Conservation (phyloP, 352 stramenopile genomes). For the Globisporangium orthogonon region DNA sequence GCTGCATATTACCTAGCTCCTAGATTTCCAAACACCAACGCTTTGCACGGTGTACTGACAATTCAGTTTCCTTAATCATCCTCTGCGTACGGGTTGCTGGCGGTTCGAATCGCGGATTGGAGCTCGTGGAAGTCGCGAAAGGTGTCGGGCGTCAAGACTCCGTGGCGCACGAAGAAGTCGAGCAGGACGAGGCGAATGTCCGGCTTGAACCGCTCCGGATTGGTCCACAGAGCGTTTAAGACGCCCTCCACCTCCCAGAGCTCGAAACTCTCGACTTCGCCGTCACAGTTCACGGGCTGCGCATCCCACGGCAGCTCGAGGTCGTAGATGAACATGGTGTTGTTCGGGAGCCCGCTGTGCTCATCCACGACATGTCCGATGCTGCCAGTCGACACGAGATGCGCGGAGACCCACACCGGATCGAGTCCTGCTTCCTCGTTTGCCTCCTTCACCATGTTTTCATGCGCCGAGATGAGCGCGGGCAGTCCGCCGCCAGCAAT, state of each 20-base stretch:
- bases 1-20: constrained; percentile 6
- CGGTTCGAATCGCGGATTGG: constrained; percentile 24
- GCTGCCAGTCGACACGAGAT: constrained; percentile 34
- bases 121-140: constrained; percentile 40
- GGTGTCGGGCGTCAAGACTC: constrained; percentile 52
- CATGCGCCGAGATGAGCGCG: constrained; percentile 30
- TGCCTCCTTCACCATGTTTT: constrained; percentile 75
- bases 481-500: constrained; percentile 59
- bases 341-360: constrained; percentile 49
- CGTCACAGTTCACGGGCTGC: constrained; percentile 37
- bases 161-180: constrained; percentile 61
- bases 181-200: constrained; percentile 63
- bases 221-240: constrained; percentile 27
- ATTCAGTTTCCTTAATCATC: neutral
- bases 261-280: constrained; percentile 61
- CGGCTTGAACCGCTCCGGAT: constrained; percentile 59
- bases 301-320: constrained; percentile 37
- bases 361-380: constrained; percentile 54
- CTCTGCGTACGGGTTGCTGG: constrained; percentile 16
- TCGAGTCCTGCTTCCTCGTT: constrained; percentile 52
- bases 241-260: constrained; percentile 35
- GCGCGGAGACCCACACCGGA: constrained; percentile 23
- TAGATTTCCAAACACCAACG: no score
- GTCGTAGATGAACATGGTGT: constrained; percentile 71
- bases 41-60: neutral